Evolutionary conservation across 1,284 basidiomycete genomes (phyloP).

Genomic region (Naganishia sp.): DNA sequence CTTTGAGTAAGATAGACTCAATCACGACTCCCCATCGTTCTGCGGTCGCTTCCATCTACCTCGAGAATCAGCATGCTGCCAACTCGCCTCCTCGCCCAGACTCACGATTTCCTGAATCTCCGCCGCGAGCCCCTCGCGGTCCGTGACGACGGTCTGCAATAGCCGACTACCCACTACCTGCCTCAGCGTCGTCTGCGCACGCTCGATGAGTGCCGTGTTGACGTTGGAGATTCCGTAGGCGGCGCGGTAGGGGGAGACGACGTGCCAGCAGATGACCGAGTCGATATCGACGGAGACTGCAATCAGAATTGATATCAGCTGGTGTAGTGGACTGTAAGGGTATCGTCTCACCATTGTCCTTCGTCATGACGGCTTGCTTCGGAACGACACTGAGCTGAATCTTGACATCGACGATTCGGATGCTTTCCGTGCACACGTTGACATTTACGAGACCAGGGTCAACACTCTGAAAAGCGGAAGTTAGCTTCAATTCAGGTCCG

Average conservation of each 20-base stretch:
- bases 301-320: background rate
- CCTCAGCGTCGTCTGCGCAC: slow-evolving; percentile 91
- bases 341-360: slow-evolving; percentile 77
- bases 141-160: slow-evolving; percentile 61
- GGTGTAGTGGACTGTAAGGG: background rate
- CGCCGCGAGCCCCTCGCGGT: slow-evolving; percentile 92
- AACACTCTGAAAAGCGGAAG: slow-evolving; percentile 57
- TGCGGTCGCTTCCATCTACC: slow-evolving; percentile 59
- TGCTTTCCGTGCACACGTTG: slow-evolving; percentile 86
- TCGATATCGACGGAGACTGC: slow-evolving; percentile 48
- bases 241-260: slow-evolving; percentile 74
- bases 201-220: slow-evolving; percentile 81
- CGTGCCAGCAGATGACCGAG: slow-evolving; percentile 85
- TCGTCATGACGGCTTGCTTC: slow-evolving; percentile 68
- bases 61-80: background rate
- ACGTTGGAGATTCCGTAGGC: slow-evolving; percentile 90
- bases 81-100: background rate
- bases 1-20: slow-evolving; percentile 77
- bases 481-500: background rate
- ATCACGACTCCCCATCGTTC: slow-evolving; percentile 90
- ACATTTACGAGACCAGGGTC: slow-evolving; percentile 89
- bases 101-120: slow-evolving; percentile 92
- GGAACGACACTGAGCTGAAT: slow-evolving; percentile 88
- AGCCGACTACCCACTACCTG: slow-evolving; percentile 89
- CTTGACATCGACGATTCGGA: slow-evolving; percentile 83